Base-by-base conservation (phyloP, 2,329 filamentous ascomycete species). In the Seiridium unicorne region DNA sequence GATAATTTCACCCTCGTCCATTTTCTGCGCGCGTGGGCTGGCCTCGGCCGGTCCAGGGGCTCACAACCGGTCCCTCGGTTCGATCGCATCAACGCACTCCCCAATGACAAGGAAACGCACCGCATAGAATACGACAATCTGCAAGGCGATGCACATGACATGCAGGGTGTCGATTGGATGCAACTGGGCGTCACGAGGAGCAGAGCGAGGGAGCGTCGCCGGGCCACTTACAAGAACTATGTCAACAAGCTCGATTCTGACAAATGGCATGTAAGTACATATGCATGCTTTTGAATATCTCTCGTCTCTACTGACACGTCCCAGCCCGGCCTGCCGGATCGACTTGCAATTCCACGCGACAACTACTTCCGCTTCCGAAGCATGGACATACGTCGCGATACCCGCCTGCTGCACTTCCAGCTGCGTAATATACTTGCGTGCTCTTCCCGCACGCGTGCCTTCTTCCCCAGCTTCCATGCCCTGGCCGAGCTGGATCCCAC, bases 371-470 rank as follows among this genome's bases (percentile, higher is more conserved):
- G 79, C 55, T 89, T 88, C 68, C 79, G 78, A 46, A 78, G 76
- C 44, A 86, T 87, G 79, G 77, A 83, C 62, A 76, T 88, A 47
- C 77, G 80, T 51, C 77, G 76, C 26, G 77, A 85, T 55, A 76
- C 86, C 32, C 76, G 80, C 62, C 72, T 89, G 18, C 77, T 84
- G n/a, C 87, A 90, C 72, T 89, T 89, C 62, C 87, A 90, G 68
- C 76, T 89, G 10, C 84, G 87, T 48, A 88, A 87, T 65, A 76
- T 88, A 13, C 73, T 90, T 26, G 84, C 84, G 2, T 82, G 81
- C 66, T 78, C 83, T 4, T 84, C 83, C 7, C 77, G 81, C 38
- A 82, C 80, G 5, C 80, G 82, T 47, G 77, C 80, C 7, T 89
- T 84, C 68, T 89, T 88, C 65, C 81, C 85, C 3, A 79, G 79